Conservation (phyloP, 1,139 yeast species). For the Debaryomyces psychrophilus region DNA sequence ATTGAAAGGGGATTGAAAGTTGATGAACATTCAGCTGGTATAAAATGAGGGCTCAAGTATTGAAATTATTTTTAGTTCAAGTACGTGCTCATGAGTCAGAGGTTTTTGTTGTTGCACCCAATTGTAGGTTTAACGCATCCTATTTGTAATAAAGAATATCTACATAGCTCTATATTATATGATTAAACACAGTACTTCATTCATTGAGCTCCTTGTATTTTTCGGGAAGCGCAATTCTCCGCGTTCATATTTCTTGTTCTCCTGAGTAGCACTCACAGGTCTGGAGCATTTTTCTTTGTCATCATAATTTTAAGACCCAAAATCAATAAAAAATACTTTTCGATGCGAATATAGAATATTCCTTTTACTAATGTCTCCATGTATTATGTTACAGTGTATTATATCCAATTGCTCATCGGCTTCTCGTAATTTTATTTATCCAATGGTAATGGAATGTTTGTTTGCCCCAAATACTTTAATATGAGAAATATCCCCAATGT, state of each 20-base stretch:
- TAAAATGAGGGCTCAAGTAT: no score
- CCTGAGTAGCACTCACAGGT: slow-evolving; percentile 1
- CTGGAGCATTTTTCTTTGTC: background rate
- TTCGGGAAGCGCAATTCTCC: background rate
- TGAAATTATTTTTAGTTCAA: no score
- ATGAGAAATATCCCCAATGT: slow-evolving; percentile 4
- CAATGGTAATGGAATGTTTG: background rate
- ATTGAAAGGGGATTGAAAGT: no score
- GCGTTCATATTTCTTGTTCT: background rate
- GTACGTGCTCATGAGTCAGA: no score
- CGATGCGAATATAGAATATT: background rate
- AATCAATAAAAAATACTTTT: slow-evolving; percentile 4
- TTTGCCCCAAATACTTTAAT: background rate
- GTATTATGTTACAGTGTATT: slow-evolving; percentile 1
- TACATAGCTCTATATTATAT: no score
- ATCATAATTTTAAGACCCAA: slow-evolving; percentile 2
- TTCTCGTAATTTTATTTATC: background rate
- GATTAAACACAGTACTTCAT: no score
- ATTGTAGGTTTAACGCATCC: no score
- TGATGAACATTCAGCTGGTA: no score
- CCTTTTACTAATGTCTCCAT: background rate
- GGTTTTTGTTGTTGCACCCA: no score
- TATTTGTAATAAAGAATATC: no score
- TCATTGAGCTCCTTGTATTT: background rate
- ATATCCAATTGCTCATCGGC: slow-evolving; percentile 3